Conservation (phyloP, 2,329 filamentous ascomycete genomes). For the Falciphora oryzae region DNA sequence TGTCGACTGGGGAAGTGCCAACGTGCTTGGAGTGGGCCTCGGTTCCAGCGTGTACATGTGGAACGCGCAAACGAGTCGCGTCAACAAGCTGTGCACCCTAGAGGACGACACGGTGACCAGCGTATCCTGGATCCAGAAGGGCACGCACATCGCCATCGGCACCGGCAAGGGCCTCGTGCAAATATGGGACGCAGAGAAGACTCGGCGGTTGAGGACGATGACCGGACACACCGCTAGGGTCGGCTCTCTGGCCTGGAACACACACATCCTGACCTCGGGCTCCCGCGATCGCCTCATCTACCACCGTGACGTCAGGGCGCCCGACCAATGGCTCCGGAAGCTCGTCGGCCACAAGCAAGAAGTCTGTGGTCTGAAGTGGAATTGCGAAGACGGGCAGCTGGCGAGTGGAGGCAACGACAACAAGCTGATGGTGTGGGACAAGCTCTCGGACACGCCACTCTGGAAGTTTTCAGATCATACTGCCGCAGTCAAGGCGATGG, state of each 20-base stretch:
- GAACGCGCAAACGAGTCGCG: conserved; percentile 86
- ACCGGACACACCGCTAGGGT: conserved; percentile 92
- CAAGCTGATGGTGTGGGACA: conserved; percentile 98
- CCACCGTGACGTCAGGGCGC: conserved; percentile 88
- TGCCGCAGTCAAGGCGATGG: conserved; percentile 93
- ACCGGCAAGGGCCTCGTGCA: conserved; percentile 92
- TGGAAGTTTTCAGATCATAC: conserved; percentile 95
- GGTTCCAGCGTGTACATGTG: conserved; percentile 97
- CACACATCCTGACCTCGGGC: conserved; percentile 92
- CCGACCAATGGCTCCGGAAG: conserved; percentile 83
- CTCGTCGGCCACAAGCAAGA: conserved; percentile 96
- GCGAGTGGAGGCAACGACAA: conserved; percentile 98
- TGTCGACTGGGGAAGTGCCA: conserved; percentile 95
- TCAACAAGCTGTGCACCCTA: conserved; percentile 84
- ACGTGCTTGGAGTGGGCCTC: conserved; percentile 87
- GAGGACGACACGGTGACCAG: conserved; percentile 93
- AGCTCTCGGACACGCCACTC: conserved; percentile 82
- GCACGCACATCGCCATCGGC: conserved; percentile 91
- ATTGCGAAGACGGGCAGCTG: conserved; percentile 89
- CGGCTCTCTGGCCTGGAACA: conserved; percentile 94
- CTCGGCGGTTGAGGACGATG: conserved; percentile 86
- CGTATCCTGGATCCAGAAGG: conserved; percentile 97
- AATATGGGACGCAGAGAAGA: conserved; percentile 92
- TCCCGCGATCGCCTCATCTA: conserved; percentile 91
- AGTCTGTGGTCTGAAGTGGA: conserved; percentile 95